Base-by-base conservation (phyloP, 306 rosid genomes). In the Cicer arietinum region DNA sequence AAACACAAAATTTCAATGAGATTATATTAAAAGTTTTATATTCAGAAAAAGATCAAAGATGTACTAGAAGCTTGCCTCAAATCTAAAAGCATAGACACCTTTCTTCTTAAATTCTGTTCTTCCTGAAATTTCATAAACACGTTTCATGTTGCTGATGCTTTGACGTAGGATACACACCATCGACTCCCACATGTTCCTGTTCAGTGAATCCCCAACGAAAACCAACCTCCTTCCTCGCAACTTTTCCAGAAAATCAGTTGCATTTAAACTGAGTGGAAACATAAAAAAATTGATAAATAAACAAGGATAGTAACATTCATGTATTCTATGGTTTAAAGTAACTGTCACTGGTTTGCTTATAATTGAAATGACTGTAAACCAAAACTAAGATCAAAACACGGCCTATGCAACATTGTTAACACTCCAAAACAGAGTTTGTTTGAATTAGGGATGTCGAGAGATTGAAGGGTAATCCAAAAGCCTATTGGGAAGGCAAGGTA, bases 111-210 rank as follows among this genome's bases (percentile, higher is more conserved):
- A 95, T 46, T 89, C 85, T 1, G 66, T 82, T 86, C 50, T 95
- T 35, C 98, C 99, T 6, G 99, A 86, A 69, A 92, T 89, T 85
- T 95, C 98, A 73, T 82, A 77, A 47, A 92, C 96, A 45, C 61
- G 89, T 53, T 79, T 79, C 87, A 90, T 92, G 87, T 88, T 50
- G 22, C 40, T 35, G 46, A 89, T 53, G 75, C 87, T 80, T 35
- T 94, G 91, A 63, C 96, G 86, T 45, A 95, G 96, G 18, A 90
- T 84, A 82, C 99, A 95, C 37, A 90, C 90, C 76, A 92, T 61
- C 42, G 99, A 95, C 69, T 92, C 98, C 99, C 99, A 95, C 99
- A 92, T 92, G 86, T 92, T 92, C 77, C 99, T 85, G 82, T 89
- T 92, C 80, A 95, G 81, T 59, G 99, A 95, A 80, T 95, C 99